These are phyloP conservation scores for Suillus sp. DNA, from an alignment of 768 basidiomycete genomes.

Conservation along the genomic window DNA sequence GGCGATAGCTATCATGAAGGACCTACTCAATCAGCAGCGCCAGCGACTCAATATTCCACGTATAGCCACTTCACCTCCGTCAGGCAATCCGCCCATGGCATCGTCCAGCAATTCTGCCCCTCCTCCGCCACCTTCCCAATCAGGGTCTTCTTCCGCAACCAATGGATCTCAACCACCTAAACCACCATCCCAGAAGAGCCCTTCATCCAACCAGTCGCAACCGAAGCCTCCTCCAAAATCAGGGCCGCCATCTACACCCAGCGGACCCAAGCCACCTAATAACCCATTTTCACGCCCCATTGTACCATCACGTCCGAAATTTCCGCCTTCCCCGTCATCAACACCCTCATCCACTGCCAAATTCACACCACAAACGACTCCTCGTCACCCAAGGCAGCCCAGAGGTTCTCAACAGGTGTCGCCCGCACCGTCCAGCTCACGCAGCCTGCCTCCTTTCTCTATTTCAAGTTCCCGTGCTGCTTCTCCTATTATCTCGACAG, in stretches of 20 bases:
- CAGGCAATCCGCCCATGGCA: conserved; percentile 16
- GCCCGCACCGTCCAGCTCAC: conserved; percentile 1
- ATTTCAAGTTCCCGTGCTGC: not conserved
- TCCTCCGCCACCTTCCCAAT: conserved; percentile 27
- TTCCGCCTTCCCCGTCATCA: conserved; percentile 10
- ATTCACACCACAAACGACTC: conserved; percentile 1
- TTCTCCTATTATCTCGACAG: not conserved
- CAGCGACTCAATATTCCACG: conserved; percentile 28
- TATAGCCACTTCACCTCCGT: conserved; percentile 1
- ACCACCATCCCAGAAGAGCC: conserved; percentile 9
- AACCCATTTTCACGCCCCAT: not conserved
- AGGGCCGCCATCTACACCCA: conserved; percentile 9
- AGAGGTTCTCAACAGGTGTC: not conserved
- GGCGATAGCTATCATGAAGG: conserved; percentile 30
- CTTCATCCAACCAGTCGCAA: conserved; percentile 17
- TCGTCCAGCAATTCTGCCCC: conserved; percentile 23
- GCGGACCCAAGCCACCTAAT: not conserved
- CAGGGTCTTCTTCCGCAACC: conserved; percentile 19
- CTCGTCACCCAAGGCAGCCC: conserved; percentile 1
- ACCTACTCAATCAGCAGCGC: conserved; percentile 29
- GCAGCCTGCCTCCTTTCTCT: conserved; percentile 2
- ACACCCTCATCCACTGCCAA: conserved; percentile 3
- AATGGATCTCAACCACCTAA: conserved; percentile 23
- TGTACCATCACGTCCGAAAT: not conserved
- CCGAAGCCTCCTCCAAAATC: conserved; percentile 19